Conservation (phyloP, 345 rosid genomes). For the Sapria himalayana region DNA sequence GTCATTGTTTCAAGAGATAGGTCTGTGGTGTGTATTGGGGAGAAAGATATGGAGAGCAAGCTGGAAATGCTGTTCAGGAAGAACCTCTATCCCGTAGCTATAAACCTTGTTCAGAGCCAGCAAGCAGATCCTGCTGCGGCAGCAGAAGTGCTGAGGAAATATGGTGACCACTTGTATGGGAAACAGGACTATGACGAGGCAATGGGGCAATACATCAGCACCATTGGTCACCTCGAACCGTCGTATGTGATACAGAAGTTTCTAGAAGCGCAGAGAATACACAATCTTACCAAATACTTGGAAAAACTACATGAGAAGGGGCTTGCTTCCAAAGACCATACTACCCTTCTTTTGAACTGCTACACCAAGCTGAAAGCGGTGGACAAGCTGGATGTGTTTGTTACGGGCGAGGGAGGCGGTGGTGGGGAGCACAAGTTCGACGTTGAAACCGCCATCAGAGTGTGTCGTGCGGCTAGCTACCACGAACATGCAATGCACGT, state of each 20-base stretch:
- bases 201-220: slow-evolving; percentile 80
- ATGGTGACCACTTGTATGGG: slow-evolving; percentile 84
- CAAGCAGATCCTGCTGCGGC: slow-evolving; percentile 99
- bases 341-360: slow-evolving; percentile 86
- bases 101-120: slow-evolving; percentile 94
- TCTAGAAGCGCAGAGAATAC: slow-evolving; percentile 92
- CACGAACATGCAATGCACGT: slow-evolving; percentile 99
- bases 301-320: slow-evolving; percentile 95
- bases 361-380: slow-evolving; percentile 93
- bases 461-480: slow-evolving; percentile 93
- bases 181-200: slow-evolving; percentile 95
- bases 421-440: slow-evolving; percentile 86
- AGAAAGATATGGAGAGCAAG: slow-evolving; percentile 99
- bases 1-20: slow-evolving; percentile 56
- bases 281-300: slow-evolving; percentile 89
- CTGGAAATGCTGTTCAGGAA: slow-evolving; percentile 96
- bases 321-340: slow-evolving; percentile 95
- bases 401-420: slow-evolving; percentile 71
- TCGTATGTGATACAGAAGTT: slow-evolving; percentile 96
- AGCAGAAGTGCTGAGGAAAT: slow-evolving; percentile 90
- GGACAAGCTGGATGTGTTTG: slow-evolving; percentile 72
- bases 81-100: slow-evolving; percentile 77
- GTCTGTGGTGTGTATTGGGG: slow-evolving; percentile 58
- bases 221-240: slow-evolving; percentile 94
- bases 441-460: slow-evolving; percentile 95